These are phyloP conservation scores for Fonsecaea monophora DNA, from an alignment of 2,329 filamentous ascomycete species.

Conservation along the genomic window DNA sequence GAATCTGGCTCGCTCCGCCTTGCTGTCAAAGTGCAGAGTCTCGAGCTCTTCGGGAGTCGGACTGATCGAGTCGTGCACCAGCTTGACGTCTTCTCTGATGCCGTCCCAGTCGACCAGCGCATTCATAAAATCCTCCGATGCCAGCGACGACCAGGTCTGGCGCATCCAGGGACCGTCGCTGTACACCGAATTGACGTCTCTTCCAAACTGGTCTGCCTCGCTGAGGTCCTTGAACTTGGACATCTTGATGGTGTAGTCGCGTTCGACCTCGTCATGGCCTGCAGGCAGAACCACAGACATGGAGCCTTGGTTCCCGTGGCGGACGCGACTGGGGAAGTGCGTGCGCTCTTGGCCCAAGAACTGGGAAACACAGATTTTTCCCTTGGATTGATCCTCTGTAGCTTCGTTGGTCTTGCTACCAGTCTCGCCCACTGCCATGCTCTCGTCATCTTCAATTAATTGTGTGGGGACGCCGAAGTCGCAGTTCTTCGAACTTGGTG, in stretches of 20 bases:
- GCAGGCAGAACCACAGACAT: conserved; percentile 18
- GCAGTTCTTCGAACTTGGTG: conserved; percentile 4
- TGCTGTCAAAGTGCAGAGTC: conserved; percentile 16
- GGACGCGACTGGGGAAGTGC: conserved; percentile 2
- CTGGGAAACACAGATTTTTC: neutral
- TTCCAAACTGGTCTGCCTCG: neutral
- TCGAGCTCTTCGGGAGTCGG: neutral
- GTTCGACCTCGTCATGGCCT: conserved; percentile 9
- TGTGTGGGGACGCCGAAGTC: neutral
- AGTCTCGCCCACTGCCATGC: neutral
- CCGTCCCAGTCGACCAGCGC: conserved; percentile 26
- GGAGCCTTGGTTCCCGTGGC: neutral
- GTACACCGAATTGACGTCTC: neutral
- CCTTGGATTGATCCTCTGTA: neutral
- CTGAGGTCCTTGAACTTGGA: neutral
- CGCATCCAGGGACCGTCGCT: neutral
- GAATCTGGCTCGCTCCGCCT: conserved; percentile 8
- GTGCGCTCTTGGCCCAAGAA: conserved; percentile 8
- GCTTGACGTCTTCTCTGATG: conserved; percentile 10
- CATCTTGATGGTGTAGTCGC: conserved; percentile 14
- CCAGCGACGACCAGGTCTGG: neutral
- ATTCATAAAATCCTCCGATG: conserved; percentile 13
- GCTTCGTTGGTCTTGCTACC: neutral
- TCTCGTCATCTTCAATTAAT: too few relatives aligned
- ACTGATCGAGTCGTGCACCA: neutral